These are phyloP conservation scores for Senna tora DNA, from an alignment of 306 rosid species.

Conservation along the genomic window DNA sequence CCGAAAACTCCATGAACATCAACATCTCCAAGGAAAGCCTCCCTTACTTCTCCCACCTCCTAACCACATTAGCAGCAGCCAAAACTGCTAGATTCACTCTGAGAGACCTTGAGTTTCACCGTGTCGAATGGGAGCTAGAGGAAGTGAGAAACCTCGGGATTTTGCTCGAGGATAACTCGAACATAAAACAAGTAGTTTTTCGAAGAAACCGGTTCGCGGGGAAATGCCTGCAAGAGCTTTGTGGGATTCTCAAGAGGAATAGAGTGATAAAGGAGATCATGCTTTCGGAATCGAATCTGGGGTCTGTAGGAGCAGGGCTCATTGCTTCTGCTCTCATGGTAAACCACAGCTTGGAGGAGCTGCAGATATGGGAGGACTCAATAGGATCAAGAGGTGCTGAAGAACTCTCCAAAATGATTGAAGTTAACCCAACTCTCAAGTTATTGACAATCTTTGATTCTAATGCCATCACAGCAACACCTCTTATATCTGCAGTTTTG, in stretches of 20 bases:
- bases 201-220: constrained; percentile 63
- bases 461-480: constrained; percentile 68
- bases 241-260: constrained; percentile 56
- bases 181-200: constrained; percentile 58
- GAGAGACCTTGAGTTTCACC: constrained; percentile 81
- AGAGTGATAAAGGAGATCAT: constrained; percentile 74
- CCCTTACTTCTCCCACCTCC: constrained; percentile 54
- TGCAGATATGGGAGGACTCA: constrained; percentile 95
- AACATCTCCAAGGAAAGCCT: constrained; percentile 61
- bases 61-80: constrained; percentile 51
- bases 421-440: constrained; percentile 76
- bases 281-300: constrained; percentile 73
- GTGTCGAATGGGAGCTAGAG: constrained; percentile 63
- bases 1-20: constrained; percentile 76
- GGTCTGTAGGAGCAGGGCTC: constrained; percentile 67
- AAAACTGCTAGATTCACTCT: constrained; percentile 47
- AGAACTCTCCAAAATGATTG: constrained; percentile 92
- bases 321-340: constrained; percentile 77
- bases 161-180: constrained; percentile 51
- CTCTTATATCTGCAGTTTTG: constrained; percentile 84
- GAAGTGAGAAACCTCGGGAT: constrained; percentile 50
- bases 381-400: constrained; percentile 94
- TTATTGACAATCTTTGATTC: constrained; percentile 80
- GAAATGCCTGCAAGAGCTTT: constrained; percentile 57
- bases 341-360: constrained; percentile 75